Percentiles rank a stretch among this genome's conserved stretches.
phyloP scores from a whole-genome alignment of 2,329 filamentous ascomycete species.

The Aspergillus felis region DNA sequence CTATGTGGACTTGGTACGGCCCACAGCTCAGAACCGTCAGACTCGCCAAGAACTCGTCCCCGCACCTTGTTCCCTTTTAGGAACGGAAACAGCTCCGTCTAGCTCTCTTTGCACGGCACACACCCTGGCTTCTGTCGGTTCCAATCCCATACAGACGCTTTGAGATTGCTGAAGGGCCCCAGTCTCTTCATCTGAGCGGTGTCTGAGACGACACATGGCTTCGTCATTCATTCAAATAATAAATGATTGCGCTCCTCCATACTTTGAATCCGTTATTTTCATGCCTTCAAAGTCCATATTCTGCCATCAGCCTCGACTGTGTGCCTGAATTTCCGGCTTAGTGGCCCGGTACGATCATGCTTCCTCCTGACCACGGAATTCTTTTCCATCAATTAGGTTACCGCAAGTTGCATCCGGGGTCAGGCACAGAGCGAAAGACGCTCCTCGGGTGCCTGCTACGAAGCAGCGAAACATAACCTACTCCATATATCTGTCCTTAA shows the following conservation, averaged over 20 bases:
- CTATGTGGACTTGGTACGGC: too few relatives aligned
- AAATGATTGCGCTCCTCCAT: background rate
- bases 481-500: background rate
- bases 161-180: background rate
- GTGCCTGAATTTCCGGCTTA: background rate
- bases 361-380: background rate
- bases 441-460: background rate
- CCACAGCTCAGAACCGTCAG: too few relatives aligned
- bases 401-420: background rate
- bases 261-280: background rate
- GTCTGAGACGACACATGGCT: background rate
- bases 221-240: background rate
- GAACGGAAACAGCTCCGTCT: slow-evolving; percentile 12
- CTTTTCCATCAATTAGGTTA: background rate
- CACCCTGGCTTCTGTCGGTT: background rate
- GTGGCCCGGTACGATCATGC: background rate
- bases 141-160: background rate
- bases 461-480: background rate
- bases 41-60: background rate
- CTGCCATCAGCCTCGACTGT: background rate
- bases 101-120: slow-evolving; percentile 6
- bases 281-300: background rate
- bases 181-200: background rate
- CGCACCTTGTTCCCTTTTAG: slow-evolving; percentile 3
- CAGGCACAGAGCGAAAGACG: background rate